Percentiles rank a stretch among this genome's conserved stretches.
These are phyloP conservation scores for Salix dunnii DNA, from an alignment of 345 rosid species.

Conservation along the genomic window DNA sequence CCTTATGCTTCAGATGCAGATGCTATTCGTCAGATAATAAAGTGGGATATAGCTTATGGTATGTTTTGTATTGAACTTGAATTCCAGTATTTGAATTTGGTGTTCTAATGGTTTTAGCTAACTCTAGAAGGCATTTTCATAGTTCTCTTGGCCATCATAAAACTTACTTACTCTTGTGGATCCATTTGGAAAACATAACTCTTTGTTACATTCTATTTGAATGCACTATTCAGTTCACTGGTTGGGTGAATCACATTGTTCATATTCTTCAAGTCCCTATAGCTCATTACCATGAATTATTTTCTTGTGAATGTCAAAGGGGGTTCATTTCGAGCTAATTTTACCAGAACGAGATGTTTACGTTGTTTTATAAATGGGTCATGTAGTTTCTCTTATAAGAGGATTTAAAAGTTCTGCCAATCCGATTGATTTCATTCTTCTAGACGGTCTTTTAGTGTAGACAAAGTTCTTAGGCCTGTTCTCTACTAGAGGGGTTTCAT, in stretches of 20 bases:
- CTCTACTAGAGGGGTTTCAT: neutral
- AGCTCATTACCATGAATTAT: neutral
- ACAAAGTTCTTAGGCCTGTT: neutral
- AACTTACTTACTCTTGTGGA: neutral
- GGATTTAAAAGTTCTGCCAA: neutral
- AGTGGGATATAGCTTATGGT: slow-evolving; percentile 67
- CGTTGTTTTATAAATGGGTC: neutral
- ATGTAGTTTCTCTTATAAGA: neutral
- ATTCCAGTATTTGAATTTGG: neutral
- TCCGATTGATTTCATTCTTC: neutral
- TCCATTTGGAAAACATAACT: neutral
- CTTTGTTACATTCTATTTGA: neutral
- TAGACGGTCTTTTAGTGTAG: neutral
- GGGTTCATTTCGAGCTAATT: neutral
- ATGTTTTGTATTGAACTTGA: neutral
- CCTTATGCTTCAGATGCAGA: slow-evolving; percentile 70
- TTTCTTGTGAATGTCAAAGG: neutral
- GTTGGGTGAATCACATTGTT: neutral
- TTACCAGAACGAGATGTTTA: neutral
- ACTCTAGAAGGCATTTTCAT: neutral
- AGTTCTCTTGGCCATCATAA: neutral
- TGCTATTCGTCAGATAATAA: slow-evolving; percentile 59
- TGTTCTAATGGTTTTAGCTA: neutral
- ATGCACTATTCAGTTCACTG: too few species aligned
- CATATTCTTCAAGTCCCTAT: neutral